phyloP scores from a whole-genome alignment of 2,329 filamentous ascomycete genomes.

The Paecilomyces dactylethromorphus region DNA sequence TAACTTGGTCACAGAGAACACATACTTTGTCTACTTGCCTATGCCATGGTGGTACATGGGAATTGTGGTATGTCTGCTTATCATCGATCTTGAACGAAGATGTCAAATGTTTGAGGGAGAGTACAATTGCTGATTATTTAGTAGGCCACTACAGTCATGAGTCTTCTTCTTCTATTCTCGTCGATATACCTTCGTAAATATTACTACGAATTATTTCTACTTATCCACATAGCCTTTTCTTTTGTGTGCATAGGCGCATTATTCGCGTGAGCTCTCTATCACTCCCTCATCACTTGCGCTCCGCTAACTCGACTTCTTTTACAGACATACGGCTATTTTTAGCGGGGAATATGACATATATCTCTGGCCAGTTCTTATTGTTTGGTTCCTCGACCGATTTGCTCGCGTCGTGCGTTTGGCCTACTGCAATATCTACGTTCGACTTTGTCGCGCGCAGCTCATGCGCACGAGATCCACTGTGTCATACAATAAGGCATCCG shows the following conservation, averaged over 20 bases:
- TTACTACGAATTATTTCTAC: slow-evolving; percentile 37
- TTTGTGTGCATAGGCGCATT: slow-evolving; percentile 36
- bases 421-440: slow-evolving; percentile 38
- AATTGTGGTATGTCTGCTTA: slow-evolving; percentile 13
- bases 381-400: slow-evolving; percentile 45
- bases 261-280: slow-evolving; percentile 35
- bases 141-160: slow-evolving; percentile 26
- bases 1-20: slow-evolving; percentile 1
- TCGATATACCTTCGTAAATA: slow-evolving; percentile 39
- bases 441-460: slow-evolving; percentile 12
- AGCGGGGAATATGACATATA: slow-evolving; percentile 44
- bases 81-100: not conserved
- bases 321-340: slow-evolving; percentile 44
- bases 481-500: slow-evolving; percentile 37
- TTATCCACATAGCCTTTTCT: slow-evolving; percentile 30
- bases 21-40: slow-evolving; percentile 9
- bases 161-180: slow-evolving; percentile 37
- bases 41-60: slow-evolving; percentile 15
- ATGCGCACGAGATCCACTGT: slow-evolving; percentile 30
- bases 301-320: not conserved
- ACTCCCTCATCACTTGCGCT: too few relatives aligned
- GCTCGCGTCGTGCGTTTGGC: slow-evolving; percentile 38
- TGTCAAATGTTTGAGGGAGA: not conserved
- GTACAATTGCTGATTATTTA: not conserved
- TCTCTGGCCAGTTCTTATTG: slow-evolving; percentile 42